phyloP scores from a whole-genome alignment of 2,329 filamentous ascomycete species.

The Madurella fahalii region DNA sequence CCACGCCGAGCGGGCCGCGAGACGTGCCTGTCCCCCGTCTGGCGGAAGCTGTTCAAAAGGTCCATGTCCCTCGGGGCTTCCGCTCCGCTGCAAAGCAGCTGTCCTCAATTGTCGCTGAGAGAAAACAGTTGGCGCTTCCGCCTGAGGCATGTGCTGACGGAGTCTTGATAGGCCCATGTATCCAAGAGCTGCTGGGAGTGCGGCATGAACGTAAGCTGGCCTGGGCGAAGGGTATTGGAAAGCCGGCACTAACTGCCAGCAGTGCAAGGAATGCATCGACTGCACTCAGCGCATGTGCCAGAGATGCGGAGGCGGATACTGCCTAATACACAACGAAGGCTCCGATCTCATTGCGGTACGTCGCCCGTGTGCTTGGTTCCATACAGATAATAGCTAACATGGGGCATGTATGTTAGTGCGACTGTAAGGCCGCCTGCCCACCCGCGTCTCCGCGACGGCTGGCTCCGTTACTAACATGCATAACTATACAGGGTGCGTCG shows the following conservation, averaged over 20 bases:
- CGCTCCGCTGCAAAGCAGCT: constrained; percentile 3
- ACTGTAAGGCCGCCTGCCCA: constrained; percentile 37
- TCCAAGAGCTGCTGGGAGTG: constrained; percentile 80
- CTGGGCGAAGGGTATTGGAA: neutral
- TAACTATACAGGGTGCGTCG: constrained; percentile 35
- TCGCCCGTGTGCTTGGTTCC: neutral
- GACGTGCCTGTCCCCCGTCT: neutral
- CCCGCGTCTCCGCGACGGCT: constrained; percentile 1
- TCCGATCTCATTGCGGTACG: constrained; percentile 48
- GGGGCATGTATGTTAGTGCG: constrained; percentile 35
- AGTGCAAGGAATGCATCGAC: constrained; percentile 74
- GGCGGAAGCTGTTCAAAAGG: constrained; percentile 16
- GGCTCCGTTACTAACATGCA: constrained; percentile 10
- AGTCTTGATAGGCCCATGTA: constrained; percentile 50
- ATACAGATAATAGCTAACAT: constrained; percentile 7
- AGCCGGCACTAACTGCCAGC: constrained; percentile 12
- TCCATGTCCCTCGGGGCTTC: constrained; percentile 24
- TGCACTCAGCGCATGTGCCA: constrained; percentile 67
- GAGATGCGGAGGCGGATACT: constrained; percentile 75
- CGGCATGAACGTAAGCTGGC: constrained; percentile 63
- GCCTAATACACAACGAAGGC: constrained; percentile 76
- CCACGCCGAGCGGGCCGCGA: constrained; percentile 9
- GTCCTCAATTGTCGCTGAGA: neutral
- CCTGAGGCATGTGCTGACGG: constrained; percentile 9
- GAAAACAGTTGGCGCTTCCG: constrained; percentile 2